Evolutionary conservation across 176 grass and related monocot genomes (phyloP).

Genomic region (Avena sativa): DNA sequence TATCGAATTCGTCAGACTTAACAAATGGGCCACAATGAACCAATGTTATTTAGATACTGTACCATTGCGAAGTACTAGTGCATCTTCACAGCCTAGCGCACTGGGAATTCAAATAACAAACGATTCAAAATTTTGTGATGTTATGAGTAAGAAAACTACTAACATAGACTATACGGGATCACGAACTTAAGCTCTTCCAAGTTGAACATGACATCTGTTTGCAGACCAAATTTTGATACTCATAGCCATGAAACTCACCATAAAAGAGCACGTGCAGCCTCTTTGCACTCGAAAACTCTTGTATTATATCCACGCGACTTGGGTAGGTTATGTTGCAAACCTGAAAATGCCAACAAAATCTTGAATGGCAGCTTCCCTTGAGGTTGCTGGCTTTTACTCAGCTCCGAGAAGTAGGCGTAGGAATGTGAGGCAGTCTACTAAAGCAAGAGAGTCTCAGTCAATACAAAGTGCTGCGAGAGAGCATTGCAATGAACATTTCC

Average conservation of each 20-base stretch:
- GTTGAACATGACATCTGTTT: constrained; percentile 12
- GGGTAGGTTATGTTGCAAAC: constrained; percentile 81
- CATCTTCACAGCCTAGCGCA: constrained; percentile 48
- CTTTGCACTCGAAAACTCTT: constrained; percentile 85
- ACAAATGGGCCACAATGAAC: background rate
- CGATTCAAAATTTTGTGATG: background rate
- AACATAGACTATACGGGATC: constrained; percentile 1
- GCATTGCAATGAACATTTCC: constrained; percentile 26
- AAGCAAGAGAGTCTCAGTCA: constrained; percentile 45
- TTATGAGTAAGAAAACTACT: background rate
- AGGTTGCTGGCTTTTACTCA: constrained; percentile 58
- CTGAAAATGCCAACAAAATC: constrained; percentile 96
- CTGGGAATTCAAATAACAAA: constrained; percentile 54
- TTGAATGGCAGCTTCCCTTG: constrained; percentile 69
- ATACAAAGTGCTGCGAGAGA: constrained; percentile 27
- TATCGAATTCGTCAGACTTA: constrained; percentile 30
- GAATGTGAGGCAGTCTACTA: constrained; percentile 66
- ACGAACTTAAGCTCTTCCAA: background rate
- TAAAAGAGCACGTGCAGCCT: constrained; percentile 78
- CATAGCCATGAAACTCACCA: constrained; percentile 51
- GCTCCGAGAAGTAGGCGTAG: constrained; percentile 65
- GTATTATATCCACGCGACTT: constrained; percentile 89
- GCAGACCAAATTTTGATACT: background rate
- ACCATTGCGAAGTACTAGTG: constrained; percentile 64
- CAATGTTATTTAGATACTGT: constrained; percentile 24